Conservation (phyloP, 1,284 basidiomycete species). For the Ceratobasidium sp. region DNA sequence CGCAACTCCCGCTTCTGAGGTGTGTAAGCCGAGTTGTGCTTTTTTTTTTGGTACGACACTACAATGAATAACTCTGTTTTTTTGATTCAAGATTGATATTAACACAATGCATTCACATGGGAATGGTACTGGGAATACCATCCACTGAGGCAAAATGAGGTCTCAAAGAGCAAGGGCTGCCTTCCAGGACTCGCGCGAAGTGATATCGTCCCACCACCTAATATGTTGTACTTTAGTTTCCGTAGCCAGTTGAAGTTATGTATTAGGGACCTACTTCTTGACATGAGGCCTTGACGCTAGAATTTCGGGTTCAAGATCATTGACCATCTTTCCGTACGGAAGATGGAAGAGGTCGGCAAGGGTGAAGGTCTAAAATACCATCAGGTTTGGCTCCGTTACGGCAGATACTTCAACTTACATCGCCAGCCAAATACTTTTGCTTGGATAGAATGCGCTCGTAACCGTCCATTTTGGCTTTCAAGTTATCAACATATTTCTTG, state of each 20-base stretch:
- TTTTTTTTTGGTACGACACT: no score
- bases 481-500: constrained; percentile 43
- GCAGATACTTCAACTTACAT: constrained; percentile 53
- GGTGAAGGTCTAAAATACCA: constrained; percentile 47
- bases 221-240: no score
- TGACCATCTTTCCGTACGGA: constrained; percentile 52
- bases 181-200: constrained; percentile 11
- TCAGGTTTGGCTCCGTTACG: neutral
- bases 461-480: constrained; percentile 53
- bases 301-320: constrained; percentile 1
- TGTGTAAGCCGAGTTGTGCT: no score
- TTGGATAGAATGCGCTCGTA: constrained; percentile 58
- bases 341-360: constrained; percentile 63
- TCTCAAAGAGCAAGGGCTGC: neutral
- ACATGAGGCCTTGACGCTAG: constrained; percentile 11
- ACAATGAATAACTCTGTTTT: no score
- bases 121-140: no score
- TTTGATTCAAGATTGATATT: no score
- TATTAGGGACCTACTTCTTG: neutral
- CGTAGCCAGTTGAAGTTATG: no score
- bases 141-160: no score
- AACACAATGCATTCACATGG: no score
- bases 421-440: constrained; percentile 57
- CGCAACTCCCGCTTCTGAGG: no score
- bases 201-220: constrained; percentile 33